A percentile compares a stretch with the other conserved stretches of the same genome.
Conservation (phyloP, 805 yeast species). For the Pichia pseudocactophila region DNA sequence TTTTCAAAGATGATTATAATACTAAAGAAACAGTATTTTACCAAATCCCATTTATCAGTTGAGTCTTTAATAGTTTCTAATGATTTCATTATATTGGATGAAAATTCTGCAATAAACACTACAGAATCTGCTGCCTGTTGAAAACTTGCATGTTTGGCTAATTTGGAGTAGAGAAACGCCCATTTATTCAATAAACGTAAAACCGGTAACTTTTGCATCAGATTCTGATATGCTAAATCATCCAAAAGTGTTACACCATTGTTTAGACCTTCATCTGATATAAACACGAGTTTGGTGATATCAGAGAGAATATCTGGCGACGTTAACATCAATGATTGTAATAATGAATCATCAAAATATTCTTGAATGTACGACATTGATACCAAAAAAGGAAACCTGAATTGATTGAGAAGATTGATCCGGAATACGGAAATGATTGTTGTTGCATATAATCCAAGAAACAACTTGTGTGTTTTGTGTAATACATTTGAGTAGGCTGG, state of each 20-base stretch:
- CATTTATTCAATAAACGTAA: constrained; percentile 41
- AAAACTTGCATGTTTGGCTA: constrained; percentile 5
- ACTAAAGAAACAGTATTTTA: constrained; percentile 34
- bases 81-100: constrained; percentile 1
- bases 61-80: neutral
- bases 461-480: constrained; percentile 4
- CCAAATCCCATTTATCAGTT: constrained; percentile 18
- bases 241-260: constrained; percentile 11
- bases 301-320: constrained; percentile 14
- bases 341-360: neutral
- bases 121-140: constrained; percentile 16
- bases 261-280: constrained; percentile 17
- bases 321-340: neutral
- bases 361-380: constrained; percentile 2
- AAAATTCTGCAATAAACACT: neutral
- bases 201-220: constrained; percentile 28
- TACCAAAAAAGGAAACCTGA: neutral
- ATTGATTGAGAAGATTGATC: neutral
- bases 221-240: neutral
- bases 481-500: constrained; percentile 22
- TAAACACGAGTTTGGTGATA: constrained; percentile 10
- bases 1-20: constrained; percentile 45
- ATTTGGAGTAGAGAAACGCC: constrained; percentile 30
- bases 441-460: neutral
- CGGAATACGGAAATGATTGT: neutral